Evolutionary conservation across 2,329 filamentous ascomycete genomes (phyloP).

Genomic region (Aspergillus persii): DNA sequence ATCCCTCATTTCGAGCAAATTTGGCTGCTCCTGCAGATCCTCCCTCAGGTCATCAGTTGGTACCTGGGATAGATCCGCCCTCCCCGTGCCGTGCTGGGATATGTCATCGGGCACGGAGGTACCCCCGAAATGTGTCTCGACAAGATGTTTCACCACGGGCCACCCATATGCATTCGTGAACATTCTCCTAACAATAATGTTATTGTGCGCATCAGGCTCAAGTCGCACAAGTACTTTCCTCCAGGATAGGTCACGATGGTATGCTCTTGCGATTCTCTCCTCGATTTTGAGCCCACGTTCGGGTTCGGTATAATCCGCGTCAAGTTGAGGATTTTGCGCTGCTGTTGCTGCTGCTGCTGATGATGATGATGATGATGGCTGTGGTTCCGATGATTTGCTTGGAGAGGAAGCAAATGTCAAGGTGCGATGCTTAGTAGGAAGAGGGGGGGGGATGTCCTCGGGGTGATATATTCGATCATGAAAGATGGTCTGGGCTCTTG

Average conservation of each 20-base stretch:
- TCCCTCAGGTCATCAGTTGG: constrained; percentile 42
- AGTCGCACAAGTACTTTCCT: constrained; percentile 93
- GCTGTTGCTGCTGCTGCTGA: too few species aligned
- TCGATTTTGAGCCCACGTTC: constrained; percentile 74
- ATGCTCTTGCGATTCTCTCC: constrained; percentile 95
- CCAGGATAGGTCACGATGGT: constrained; percentile 89
- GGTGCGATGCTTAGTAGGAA: constrained; percentile 46
- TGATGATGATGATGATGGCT: background rate
- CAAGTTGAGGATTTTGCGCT: constrained; percentile 11
- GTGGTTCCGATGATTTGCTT: constrained; percentile 16
- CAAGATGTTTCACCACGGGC: constrained; percentile 93
- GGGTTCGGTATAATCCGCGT: constrained; percentile 14
- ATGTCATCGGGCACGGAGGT: constrained; percentile 66
- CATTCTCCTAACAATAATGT: constrained; percentile 93
- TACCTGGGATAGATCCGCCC: constrained; percentile 60
- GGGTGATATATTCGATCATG: constrained; percentile 96
- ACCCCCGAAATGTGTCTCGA: constrained; percentile 90
- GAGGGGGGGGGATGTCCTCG: constrained; percentile 82
- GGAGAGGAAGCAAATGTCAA: constrained; percentile 31
- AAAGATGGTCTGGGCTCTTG: constrained; percentile 85
- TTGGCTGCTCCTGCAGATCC: background rate
- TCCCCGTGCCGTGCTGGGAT: constrained; percentile 64
- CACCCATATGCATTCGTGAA: constrained; percentile 97
- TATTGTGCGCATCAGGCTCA: constrained; percentile 97
- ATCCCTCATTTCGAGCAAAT: background rate